Percentiles rank a stretch among this genome's conserved stretches.
phyloP scores from a whole-genome alignment of 179 eudicot genomes.

The Actinidia arguta region DNA sequence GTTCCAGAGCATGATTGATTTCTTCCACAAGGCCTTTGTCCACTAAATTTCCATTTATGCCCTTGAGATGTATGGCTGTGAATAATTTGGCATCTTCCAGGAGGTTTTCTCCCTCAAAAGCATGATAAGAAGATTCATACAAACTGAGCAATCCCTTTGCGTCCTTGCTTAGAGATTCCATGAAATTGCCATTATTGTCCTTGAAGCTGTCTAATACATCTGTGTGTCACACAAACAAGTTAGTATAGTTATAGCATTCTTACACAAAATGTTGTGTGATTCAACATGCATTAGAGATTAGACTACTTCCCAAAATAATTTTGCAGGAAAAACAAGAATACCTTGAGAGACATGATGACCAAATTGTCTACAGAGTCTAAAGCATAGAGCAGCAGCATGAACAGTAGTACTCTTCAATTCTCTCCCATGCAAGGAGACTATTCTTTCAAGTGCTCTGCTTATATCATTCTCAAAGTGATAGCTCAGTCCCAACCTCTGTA shows the following conservation, averaged over 20 bases:
- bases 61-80: neutral
- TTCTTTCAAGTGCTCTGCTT: conserved; percentile 15
- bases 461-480: conserved; percentile 38
- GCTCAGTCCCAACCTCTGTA: conserved; percentile 41
- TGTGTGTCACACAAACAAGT: neutral
- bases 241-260: too few species aligned
- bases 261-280: too few species aligned
- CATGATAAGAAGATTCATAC: conserved; percentile 10
- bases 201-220: neutral
- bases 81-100: conserved; percentile 18
- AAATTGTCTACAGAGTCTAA: conserved; percentile 12
- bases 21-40: neutral
- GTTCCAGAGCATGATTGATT: conserved; percentile 32
- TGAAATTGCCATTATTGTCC: neutral
- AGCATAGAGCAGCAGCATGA: conserved; percentile 3
- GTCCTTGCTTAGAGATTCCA: neutral
- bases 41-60: neutral
- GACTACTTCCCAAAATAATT: too few species aligned
- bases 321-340: neutral
- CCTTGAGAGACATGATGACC: conserved; percentile 15
- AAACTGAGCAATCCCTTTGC: conserved; percentile 14
- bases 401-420: neutral
- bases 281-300: too few species aligned
- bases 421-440: neutral
- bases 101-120: conserved; percentile 1